Evolutionary conservation across 2,329 filamentous ascomycete genomes (phyloP).

Genomic region (Venturia nashicola): DNA sequence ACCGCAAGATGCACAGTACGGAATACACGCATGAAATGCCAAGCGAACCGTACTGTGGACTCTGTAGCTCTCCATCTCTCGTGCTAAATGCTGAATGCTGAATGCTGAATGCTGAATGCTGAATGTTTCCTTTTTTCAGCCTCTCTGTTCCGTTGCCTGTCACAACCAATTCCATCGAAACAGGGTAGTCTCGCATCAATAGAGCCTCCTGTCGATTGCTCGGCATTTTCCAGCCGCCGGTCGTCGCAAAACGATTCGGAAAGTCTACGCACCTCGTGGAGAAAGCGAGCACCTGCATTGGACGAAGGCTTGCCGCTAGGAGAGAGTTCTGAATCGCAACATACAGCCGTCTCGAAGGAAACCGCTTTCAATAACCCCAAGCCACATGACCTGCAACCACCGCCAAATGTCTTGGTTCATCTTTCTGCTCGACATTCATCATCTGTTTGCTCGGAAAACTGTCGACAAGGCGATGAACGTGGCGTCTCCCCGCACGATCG

Average conservation of each 20-base stretch:
- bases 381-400: background rate
- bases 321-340: background rate
- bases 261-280: background rate
- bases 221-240: background rate
- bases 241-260: background rate
- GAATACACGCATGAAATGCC: no score
- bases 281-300: background rate
- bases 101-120: no score
- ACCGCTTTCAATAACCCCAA: background rate
- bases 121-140: background rate
- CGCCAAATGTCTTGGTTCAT: background rate
- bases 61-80: no score
- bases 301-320: background rate
- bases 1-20: no score
- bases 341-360: background rate
- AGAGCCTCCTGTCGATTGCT: no score
- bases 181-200: background rate
- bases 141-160: background rate
- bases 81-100: no score
- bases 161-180: background rate
- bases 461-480: background rate
- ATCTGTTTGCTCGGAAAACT: background rate
- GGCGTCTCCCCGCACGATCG: background rate
- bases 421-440: background rate
- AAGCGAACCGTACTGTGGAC: no score